phyloP scores from a whole-genome alignment of 2,329 filamentous ascomycete species.

The Claviceps fusiformis region DNA sequence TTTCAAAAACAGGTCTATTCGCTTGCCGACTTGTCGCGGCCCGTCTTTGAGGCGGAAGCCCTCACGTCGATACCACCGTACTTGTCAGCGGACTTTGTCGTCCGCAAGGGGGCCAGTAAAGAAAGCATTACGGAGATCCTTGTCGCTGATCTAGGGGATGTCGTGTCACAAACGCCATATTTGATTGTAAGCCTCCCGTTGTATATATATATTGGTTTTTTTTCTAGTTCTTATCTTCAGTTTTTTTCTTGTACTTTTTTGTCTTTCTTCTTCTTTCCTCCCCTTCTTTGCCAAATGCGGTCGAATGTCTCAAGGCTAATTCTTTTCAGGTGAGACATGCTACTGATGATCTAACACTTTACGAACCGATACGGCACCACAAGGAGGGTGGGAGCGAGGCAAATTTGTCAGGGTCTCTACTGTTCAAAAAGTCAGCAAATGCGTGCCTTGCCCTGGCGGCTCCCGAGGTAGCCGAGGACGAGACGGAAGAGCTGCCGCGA shows the following conservation, averaged over 20 bases:
- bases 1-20: constrained; percentile 49
- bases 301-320: background rate
- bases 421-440: constrained; percentile 66
- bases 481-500: constrained; percentile 30
- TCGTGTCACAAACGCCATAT: constrained; percentile 56
- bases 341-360: constrained; percentile 73
- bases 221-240: background rate
- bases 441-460: constrained; percentile 48
- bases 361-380: constrained; percentile 57
- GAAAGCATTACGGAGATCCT: constrained; percentile 68
- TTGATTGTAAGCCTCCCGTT: constrained; percentile 50
- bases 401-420: constrained; percentile 41
- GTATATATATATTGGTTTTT: background rate
- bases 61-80: constrained; percentile 66
- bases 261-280: background rate
- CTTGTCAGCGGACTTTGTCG: constrained; percentile 55
- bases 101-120: constrained; percentile 55
- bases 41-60: constrained; percentile 63
- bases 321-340: constrained; percentile 49
- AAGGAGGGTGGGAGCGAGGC: constrained; percentile 20
- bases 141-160: constrained; percentile 73
- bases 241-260: background rate
- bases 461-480: constrained; percentile 35
- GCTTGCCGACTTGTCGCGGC: constrained; percentile 56
- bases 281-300: background rate